phyloP scores from a whole-genome alignment of 2,329 filamentous ascomycete species.

The Corniculantispora saksenae region DNA sequence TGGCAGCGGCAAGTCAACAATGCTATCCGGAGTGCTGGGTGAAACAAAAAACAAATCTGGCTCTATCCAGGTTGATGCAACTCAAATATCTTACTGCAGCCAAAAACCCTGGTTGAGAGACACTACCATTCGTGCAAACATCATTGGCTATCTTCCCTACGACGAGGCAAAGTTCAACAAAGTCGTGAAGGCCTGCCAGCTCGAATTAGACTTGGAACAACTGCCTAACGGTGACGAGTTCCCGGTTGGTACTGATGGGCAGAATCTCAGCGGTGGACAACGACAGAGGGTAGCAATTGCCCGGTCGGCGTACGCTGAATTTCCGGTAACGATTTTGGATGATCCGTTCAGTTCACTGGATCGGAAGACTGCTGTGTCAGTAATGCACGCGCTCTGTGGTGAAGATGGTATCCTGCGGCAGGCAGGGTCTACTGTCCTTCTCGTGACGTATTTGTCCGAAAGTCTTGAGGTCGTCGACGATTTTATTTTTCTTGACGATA shows the following conservation, averaged over 20 bases:
- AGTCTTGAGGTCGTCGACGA: no score
- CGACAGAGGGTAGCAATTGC: conserved; percentile 10
- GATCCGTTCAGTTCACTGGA: no score
- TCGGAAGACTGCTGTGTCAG: no score
- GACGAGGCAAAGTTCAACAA: not conserved
- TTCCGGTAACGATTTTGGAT: no score
- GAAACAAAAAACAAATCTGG: not conserved
- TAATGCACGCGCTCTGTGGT: no score
- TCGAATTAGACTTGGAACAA: not conserved
- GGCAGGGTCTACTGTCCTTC: no score
- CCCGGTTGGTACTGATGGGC: not conserved
- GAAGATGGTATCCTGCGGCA: no score
- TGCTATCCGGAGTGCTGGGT: not conserved
- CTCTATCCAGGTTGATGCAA: not conserved
- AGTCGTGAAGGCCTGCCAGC: not conserved
- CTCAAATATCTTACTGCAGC: not conserved
- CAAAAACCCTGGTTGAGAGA: not conserved
- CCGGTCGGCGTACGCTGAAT: no score
- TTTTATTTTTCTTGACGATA: no score
- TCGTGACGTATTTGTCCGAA: no score
- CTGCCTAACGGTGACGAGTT: not conserved
- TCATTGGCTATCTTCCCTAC: not conserved
- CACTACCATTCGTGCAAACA: not conserved
- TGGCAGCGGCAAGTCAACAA: not conserved
- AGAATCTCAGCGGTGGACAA: conserved; percentile 10